Conservation (phyloP, 257 asterid genomes). For the Solanum chmielewskii region DNA sequence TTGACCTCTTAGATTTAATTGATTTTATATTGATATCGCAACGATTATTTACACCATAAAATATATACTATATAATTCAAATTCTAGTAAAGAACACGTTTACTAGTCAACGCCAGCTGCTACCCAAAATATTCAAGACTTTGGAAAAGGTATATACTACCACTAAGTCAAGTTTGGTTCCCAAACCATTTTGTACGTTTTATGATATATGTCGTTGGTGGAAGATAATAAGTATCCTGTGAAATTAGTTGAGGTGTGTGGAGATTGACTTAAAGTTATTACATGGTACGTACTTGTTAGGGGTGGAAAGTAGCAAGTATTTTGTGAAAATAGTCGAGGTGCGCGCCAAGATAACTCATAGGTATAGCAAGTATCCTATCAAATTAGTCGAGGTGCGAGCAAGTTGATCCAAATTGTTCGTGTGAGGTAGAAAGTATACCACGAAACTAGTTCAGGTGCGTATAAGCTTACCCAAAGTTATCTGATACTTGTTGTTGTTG, state of each 20-base stretch:
- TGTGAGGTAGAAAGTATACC: not conserved
- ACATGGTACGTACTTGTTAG: not conserved
- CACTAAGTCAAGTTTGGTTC: not conserved
- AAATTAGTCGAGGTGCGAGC: accelerated
- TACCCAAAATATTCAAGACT: not conserved
- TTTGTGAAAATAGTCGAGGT: not conserved
- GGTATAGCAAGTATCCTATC: not conserved
- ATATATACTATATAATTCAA: too few species aligned
- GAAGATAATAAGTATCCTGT: too few species aligned
- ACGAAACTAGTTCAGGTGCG: not conserved
- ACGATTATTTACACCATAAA: not conserved
- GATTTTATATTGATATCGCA: not conserved
- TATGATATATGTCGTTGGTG: not conserved
- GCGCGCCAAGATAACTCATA: not conserved
- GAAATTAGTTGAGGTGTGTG: not conserved
- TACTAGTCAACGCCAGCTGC: not conserved
- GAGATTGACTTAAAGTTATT: too few species aligned
- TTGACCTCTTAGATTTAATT: not conserved
- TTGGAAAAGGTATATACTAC: not conserved
- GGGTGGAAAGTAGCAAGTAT: not conserved
- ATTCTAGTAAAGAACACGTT: not conserved
- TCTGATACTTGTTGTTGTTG: accelerated
- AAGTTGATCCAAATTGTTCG: not conserved
- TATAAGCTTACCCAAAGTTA: not conserved
- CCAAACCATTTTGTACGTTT: not conserved